Percentiles rank a stretch among this genome's conserved stretches.
These are phyloP conservation scores for Daldinia vernicosa DNA, from an alignment of 495 filamentous ascomycete species.

Conservation along the genomic window DNA sequence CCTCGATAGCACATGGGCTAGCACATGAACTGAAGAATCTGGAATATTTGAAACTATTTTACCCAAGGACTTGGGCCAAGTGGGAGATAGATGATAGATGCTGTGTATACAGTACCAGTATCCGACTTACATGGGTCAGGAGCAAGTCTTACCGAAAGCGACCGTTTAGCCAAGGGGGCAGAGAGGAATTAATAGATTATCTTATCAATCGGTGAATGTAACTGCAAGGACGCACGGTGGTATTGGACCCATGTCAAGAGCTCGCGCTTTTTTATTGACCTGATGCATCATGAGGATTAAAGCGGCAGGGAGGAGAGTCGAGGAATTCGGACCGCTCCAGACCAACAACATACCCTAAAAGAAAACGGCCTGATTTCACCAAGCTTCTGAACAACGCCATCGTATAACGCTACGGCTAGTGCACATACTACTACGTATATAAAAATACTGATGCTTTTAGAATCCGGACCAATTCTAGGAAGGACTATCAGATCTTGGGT, in stretches of 20 bases:
- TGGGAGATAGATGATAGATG: background rate
- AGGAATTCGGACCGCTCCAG: background rate
- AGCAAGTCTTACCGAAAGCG: slow-evolving; percentile 5
- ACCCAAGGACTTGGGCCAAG: background rate
- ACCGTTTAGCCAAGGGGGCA: background rate
- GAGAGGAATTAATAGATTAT: slow-evolving; percentile 28
- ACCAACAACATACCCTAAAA: background rate
- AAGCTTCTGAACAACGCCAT: slow-evolving; percentile 19
- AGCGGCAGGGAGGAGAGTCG: slow-evolving; percentile 28
- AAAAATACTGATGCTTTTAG: slow-evolving; percentile 15
- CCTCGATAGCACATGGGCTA: slow-evolving; percentile 1
- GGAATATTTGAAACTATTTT: slow-evolving; percentile 1
- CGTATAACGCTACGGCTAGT: slow-evolving; percentile 28
- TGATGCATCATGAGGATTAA: slow-evolving; percentile 21
- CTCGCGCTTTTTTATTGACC: slow-evolving; percentile 16
- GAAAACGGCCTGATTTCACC: slow-evolving; percentile 2
- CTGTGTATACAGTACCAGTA: slow-evolving; percentile 3
- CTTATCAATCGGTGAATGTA: slow-evolving; percentile 39
- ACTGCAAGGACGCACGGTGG: slow-evolving; percentile 13
- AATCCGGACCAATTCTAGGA: slow-evolving; percentile 12
- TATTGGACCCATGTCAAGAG: slow-evolving; percentile 27
- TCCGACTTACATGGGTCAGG: slow-evolving; percentile 2
- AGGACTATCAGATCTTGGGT: background rate
- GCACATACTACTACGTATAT: slow-evolving; percentile 18
- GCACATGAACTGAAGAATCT: slow-evolving; percentile 1